These are phyloP conservation scores for Zymoseptoria pseudotritici DNA, from an alignment of 2,329 filamentous ascomycete genomes.

Conservation along the genomic window DNA sequence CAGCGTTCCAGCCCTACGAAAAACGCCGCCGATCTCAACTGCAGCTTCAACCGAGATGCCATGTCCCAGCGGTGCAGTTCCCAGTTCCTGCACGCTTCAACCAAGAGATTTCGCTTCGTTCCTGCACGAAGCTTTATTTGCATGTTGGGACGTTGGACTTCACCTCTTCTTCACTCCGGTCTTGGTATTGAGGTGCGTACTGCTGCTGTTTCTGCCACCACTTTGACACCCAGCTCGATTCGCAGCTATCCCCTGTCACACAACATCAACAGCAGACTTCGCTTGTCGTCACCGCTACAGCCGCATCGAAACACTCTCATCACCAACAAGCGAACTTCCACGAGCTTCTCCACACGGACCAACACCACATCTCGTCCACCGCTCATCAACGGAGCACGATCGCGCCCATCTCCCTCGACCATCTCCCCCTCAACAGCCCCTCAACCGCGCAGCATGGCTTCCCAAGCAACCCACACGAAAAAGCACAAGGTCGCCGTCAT, in stretches of 20 bases:
- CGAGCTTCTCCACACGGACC: neutral
- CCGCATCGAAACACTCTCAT: neutral
- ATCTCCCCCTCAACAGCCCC: neutral
- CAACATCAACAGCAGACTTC: neutral
- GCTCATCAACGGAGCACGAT: neutral
- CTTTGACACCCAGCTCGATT: neutral
- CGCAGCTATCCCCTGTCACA: neutral
- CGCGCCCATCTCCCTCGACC: neutral
- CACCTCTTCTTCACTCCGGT: too few relatives aligned
- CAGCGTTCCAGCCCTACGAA: neutral
- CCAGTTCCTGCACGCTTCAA: neutral
- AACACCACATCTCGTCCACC: neutral
- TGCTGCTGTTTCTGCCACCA: neutral
- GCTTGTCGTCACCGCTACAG: neutral
- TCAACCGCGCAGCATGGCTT: conserved; percentile 35
- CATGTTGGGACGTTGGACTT: neutral
- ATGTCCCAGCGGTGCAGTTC: neutral
- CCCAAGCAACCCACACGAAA: conserved; percentile 48
- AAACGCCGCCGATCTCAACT: neutral
- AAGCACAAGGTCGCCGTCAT: conserved; percentile 92
- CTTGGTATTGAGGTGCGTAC: neutral
- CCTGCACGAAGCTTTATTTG: neutral
- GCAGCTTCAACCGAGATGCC: neutral
- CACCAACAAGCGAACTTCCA: neutral
- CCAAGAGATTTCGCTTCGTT: neutral